Evolutionary conservation across 495 filamentous ascomycete genomes (phyloP), one percentile per base, ranked within the genome.

Genomic region (Aspergillus coremiiformis): DNA sequence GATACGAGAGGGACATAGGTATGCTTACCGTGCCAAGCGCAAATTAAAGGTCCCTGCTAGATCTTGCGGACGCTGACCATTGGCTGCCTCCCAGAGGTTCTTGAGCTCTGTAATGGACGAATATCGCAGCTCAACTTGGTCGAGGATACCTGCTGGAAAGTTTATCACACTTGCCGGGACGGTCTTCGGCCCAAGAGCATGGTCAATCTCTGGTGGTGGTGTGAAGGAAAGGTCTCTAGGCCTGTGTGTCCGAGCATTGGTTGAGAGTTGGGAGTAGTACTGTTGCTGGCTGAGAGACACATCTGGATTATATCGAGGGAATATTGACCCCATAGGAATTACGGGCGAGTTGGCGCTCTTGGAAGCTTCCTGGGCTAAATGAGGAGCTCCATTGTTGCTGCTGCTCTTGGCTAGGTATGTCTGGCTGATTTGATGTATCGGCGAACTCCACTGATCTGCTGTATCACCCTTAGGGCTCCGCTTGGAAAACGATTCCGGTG

Each of bases 241-340:
- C 75, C 58, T 80, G 66, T 21, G 57, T 30, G 55, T 19, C 24
- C 60, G 65, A 10, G 76, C 73, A 63, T 75, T 50, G 68, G 56
- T 63, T 78, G 78, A 49, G 11, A 53, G 41, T 4, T 78, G 82
- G 10, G 84, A 84, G 49, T 77, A 81, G 60, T 90, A 89, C 33
- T 75, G 70, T 61, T 93, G 87, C 49, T 82, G 79, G 51, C 77
- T 75, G 21, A 89, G 74, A 8, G 85, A 78, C 8, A 86, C 44
- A n/a, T 78, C 78, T 9, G 83, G 82, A 63, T 95, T 82, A 60
- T 89, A 91, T n/a, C 74, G 79, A 12, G 89, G 89, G 63, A 95
- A 93, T 53, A 93, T 93, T 12, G 83, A 85, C 52, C 70, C 74
- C 69, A 86, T 85, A 59, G 73, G 61, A 45, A 64, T 42, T 7